Evolutionary conservation across 2,329 filamentous ascomycete species (phyloP).

Genomic region (Chaetomium olivaceum): DNA sequence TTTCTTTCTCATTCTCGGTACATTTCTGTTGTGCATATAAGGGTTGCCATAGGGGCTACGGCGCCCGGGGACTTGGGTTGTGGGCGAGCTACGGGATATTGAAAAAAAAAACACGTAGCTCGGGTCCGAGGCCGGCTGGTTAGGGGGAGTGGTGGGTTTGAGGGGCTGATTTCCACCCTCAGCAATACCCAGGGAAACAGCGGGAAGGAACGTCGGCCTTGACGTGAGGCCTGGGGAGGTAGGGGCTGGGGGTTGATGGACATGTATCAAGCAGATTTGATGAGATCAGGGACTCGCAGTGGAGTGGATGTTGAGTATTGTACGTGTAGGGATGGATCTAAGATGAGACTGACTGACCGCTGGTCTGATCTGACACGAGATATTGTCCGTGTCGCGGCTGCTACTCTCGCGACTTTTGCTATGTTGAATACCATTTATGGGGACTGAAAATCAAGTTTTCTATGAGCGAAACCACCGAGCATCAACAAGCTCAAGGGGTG

Average conservation of each 20-base stretch:
- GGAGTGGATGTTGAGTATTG: background rate
- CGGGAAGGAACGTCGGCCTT: background rate
- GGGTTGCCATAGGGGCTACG: background rate
- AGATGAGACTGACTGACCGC: background rate
- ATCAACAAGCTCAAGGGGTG: background rate
- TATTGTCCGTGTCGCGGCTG: background rate
- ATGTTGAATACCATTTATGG: background rate
- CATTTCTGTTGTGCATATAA: constrained; percentile 9
- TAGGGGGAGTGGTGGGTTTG: background rate
- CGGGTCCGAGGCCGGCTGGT: background rate
- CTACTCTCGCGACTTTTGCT: constrained; percentile 6
- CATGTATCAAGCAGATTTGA: constrained; percentile 17
- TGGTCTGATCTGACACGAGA: background rate
- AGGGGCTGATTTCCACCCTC: background rate
- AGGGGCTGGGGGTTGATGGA: background rate
- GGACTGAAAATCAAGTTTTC: background rate
- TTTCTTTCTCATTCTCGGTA: background rate
- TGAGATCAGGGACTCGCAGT: background rate
- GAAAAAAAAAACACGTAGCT: background rate
- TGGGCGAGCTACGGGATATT: background rate
- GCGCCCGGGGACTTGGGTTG: background rate
- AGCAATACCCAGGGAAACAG: background rate
- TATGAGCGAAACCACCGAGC: background rate
- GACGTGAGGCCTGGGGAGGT: background rate
- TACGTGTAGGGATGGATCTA: constrained; percentile 2